phyloP scores from a whole-genome alignment of 2,329 filamentous ascomycete species.

The Nothophaeocryptopus gaeumannii region DNA sequence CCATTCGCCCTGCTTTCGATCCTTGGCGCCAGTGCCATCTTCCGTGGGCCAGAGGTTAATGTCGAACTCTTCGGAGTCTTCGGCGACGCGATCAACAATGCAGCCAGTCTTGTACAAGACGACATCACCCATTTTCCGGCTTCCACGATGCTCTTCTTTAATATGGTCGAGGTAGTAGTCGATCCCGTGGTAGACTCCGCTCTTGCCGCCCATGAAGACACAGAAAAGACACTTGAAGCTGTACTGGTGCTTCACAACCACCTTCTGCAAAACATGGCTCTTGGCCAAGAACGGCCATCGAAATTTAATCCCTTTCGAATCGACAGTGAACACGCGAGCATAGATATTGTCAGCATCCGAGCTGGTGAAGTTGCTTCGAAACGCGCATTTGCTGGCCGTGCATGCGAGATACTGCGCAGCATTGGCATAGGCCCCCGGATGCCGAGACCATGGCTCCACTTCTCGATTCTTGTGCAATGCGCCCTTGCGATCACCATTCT shows the following conservation, averaged over 20 bases:
- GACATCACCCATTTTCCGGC: constrained; percentile 33
- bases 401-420: constrained; percentile 37
- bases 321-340: constrained; percentile 25
- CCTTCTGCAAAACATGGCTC: constrained; percentile 41
- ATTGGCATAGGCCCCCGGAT: constrained; percentile 23
- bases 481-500: constrained; percentile 33
- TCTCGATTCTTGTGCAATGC: constrained; percentile 33
- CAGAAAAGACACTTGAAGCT: constrained; percentile 50
- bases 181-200: constrained; percentile 41
- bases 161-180: constrained; percentile 47
- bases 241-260: constrained; percentile 29
- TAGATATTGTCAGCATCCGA: constrained; percentile 29
- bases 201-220: constrained; percentile 37
- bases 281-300: constrained; percentile 50
- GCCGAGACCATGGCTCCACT: constrained; percentile 23
- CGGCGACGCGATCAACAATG: constrained; percentile 41
- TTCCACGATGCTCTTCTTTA: constrained; percentile 35
- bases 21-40: constrained; percentile 3
- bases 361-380: constrained; percentile 42
- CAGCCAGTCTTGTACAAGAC: constrained; percentile 44
- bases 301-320: constrained; percentile 40
- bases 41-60: constrained; percentile 44
- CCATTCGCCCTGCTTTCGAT: constrained; percentile 16
- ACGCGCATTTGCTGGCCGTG: constrained; percentile 44
- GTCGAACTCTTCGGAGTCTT: constrained; percentile 45